Evolutionary conservation across 805 yeast genomes (phyloP), one percentile per base, ranked within the genome.

Genomic region (Naumovozyma castellii): DNA sequence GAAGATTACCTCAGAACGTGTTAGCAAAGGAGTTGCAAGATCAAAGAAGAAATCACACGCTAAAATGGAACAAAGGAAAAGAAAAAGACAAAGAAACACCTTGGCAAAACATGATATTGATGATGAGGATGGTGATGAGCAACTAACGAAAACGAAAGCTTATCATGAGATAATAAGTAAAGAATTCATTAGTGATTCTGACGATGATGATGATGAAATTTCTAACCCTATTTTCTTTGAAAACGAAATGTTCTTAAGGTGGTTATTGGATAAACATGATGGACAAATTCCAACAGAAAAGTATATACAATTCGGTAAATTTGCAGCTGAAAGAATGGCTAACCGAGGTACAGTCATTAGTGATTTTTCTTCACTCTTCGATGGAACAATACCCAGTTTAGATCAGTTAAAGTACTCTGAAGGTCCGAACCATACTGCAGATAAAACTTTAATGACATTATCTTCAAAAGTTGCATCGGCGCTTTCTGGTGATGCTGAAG

Each of bases 231-330:
- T 54, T 5, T 59, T 59, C 34, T 61, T 53, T 42, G 64, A 61
- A 42, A 61, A 61, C 41, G 66, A 61, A 43, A 53, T 53, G 52
- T 60, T 53, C 35, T 42, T 58, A 56, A 57, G 64, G 37, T 53
- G 47, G 43, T 37, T 60, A 35, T 43, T 58, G 3, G 61, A 60
- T 42, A 53, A 44, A 32, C 40, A 54, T 36, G 33, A 42, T 19
- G 62, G 64, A 2, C 48, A 46, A 18, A 39, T 60, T 6, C 41
- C 62, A 2, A 47, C 47, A 9, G 52, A 49, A 3, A 47, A 52
- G 28, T 48, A 44, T 27, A 30, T 31, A 0, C 33, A 42, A 20
- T 59, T 59, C 42, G 54, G 49, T 15, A 46, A 46, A 28, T 61
- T 61, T 43, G 39, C 53, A 12, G 33, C 46, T 3, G 63, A 58